phyloP scores from a whole-genome alignment of 2,329 filamentous ascomycete genomes.

The Escovopsis sp. region DNA sequence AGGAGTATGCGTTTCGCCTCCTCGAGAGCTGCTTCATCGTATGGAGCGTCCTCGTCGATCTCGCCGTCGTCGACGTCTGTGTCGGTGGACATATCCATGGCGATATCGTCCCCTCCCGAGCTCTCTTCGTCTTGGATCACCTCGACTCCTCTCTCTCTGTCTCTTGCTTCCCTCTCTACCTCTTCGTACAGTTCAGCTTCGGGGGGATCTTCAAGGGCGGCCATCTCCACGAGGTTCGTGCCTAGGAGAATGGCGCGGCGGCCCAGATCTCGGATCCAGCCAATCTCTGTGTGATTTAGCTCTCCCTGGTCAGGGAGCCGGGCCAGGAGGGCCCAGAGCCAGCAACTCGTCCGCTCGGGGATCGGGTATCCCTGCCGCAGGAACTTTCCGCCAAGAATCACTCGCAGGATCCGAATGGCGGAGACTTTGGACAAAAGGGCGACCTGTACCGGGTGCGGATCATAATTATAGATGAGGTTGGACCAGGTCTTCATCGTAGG shows the following conservation, averaged over 20 bases:
- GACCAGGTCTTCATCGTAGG: conserved; percentile 38
- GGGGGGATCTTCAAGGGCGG: conserved; percentile 29
- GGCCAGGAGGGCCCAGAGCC: conserved; percentile 75
- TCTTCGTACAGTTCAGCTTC: conserved; percentile 25
- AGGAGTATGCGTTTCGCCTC: conserved; percentile 34
- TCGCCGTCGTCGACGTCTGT: conserved; percentile 23
- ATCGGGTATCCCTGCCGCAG: conserved; percentile 45
- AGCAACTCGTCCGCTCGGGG: conserved; percentile 55
- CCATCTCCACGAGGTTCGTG: conserved; percentile 38
- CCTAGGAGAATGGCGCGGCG: conserved; percentile 55
- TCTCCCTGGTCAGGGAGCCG: conserved; percentile 60
- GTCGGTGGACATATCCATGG: conserved; percentile 27
- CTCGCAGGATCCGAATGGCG: conserved; percentile 49
- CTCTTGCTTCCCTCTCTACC: conserved; percentile 9
- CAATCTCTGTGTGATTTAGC: conserved; percentile 61
- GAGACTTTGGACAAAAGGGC: conserved; percentile 52
- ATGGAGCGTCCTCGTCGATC: conserved; percentile 10
- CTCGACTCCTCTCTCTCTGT: conserved; percentile 7
- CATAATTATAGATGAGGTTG: conserved; percentile 32
- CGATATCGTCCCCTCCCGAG: conserved; percentile 15
- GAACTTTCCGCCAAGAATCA: conserved; percentile 51
- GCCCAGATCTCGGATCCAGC: conserved; percentile 62
- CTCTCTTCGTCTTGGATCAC: conserved; percentile 5
- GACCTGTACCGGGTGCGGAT: conserved; percentile 44
- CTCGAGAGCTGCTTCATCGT: conserved; percentile 27